Conservation (phyloP, 176 grass and related monocot genomes). For the Oropetium thomaeum region DNA sequence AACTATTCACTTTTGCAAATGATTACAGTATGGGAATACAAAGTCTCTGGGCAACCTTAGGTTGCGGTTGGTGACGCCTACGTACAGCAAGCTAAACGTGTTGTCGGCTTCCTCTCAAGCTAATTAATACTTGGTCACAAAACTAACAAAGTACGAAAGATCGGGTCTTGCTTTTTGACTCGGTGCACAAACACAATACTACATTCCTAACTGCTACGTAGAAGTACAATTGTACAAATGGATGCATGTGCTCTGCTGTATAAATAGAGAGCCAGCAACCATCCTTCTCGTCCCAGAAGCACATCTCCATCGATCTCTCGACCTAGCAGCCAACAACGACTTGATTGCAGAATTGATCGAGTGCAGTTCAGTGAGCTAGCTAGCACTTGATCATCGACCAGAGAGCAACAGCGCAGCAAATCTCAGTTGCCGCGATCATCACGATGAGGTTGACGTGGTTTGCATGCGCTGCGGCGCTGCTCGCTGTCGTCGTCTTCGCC, state of each 20-base stretch:
- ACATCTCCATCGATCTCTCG: not conserved
- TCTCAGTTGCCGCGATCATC: no score
- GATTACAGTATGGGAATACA: not conserved
- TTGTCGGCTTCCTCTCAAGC: conserved; percentile 1
- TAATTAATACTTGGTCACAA: no score
- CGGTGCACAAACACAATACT: not conserved
- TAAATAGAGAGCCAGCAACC: not conserved
- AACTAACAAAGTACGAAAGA: no score
- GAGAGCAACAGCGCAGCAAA: no score
- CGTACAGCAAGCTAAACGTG: not conserved
- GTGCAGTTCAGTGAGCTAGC: not conserved
- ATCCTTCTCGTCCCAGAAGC: not conserved
- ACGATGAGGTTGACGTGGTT: conserved; percentile 8
- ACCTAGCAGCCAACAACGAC: not conserved
- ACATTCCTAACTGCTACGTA: no score
- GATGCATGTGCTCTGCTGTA: not conserved
- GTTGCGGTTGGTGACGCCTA: not conserved
- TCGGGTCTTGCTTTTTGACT: conserved; percentile 15
- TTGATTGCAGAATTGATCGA: no score
- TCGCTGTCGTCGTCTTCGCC: not conserved
- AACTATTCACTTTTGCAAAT: not conserved
- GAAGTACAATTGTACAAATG: no score
- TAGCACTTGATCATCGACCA: not conserved
- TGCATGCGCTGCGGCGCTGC: conserved; percentile 10
- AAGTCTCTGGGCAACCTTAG: not conserved